Conservation (phyloP, 805 yeast species). For the Kodamaea kaohsiungensis region DNA sequence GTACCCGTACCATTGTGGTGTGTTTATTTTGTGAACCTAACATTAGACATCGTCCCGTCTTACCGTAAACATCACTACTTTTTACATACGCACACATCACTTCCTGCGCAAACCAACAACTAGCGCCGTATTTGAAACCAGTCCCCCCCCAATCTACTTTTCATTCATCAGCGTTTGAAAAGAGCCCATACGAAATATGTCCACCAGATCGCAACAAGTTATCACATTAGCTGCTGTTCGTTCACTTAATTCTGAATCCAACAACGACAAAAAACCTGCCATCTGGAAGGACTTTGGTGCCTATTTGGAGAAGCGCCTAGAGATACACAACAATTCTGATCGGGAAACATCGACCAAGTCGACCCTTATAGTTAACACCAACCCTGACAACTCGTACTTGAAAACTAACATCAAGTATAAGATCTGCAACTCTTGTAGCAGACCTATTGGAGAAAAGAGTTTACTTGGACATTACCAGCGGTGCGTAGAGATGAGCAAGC, state of each 20-base stretch:
- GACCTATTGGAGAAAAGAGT: slow-evolving; percentile 43
- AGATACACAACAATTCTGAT: slow-evolving; percentile 25
- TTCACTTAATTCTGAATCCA: slow-evolving; percentile 22
- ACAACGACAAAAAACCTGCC: slow-evolving; percentile 26
- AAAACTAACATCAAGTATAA: slow-evolving; percentile 37
- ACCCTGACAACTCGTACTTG: slow-evolving; percentile 29
- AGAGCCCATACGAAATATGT: slow-evolving; percentile 14
- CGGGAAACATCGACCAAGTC: slow-evolving; percentile 19
- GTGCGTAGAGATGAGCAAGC: slow-evolving; percentile 41
- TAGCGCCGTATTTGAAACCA: not conserved
- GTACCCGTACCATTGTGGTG: not conserved
- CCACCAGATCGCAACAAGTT: slow-evolving; percentile 25
- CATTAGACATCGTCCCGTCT: not conserved
- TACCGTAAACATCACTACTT: not conserved
- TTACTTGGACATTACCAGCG: slow-evolving; percentile 31
- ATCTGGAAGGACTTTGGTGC: slow-evolving; percentile 49
- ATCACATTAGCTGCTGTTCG: slow-evolving; percentile 28
- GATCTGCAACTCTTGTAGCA: slow-evolving; percentile 38
- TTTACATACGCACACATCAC: not conserved
- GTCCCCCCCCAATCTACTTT: not conserved
- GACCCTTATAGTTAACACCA: slow-evolving; percentile 22
- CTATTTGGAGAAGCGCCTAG: slow-evolving; percentile 41
- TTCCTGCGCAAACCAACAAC: not conserved
- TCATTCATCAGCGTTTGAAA: not conserved
- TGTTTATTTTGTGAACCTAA: not conserved